Evolutionary conservation across 176 grass and related monocot genomes (phyloP).

Genomic region (Oryza nivara): DNA sequence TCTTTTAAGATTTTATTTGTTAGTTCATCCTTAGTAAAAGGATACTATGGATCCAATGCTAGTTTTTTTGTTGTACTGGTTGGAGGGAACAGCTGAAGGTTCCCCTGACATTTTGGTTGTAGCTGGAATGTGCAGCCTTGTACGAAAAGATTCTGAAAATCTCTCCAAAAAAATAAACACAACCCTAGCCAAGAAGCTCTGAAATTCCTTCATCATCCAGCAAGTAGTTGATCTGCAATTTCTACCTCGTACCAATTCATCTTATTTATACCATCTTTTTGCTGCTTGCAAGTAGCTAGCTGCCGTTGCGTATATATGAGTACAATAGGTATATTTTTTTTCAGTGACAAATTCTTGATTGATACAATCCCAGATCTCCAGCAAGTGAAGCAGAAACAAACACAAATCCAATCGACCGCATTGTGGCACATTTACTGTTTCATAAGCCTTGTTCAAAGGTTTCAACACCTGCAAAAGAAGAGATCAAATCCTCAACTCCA

Average conservation of each 20-base stretch:
- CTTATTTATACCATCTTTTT: slow-evolving; percentile 10
- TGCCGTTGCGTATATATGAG: background rate
- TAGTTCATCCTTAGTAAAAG: background rate
- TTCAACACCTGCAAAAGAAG: slow-evolving; percentile 48
- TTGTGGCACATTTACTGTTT: slow-evolving; percentile 74
- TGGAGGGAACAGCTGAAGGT: slow-evolving; percentile 5
- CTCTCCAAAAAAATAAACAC: slow-evolving; percentile 2
- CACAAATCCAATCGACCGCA: slow-evolving; percentile 76
- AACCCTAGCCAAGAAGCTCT: background rate
- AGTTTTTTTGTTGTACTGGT: background rate
- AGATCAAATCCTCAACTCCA: slow-evolving; percentile 45
- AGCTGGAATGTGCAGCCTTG: slow-evolving; percentile 10
- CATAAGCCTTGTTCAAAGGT: slow-evolving; percentile 51
- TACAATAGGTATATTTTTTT: background rate
- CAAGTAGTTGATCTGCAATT: slow-evolving; percentile 8
- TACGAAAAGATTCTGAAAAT: background rate
- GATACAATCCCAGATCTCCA: slow-evolving; percentile 43
- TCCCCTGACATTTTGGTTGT: background rate
- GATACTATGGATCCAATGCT: background rate
- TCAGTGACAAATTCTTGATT: slow-evolving; percentile 26
- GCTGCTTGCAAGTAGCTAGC: background rate
- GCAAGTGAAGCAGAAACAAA: slow-evolving; percentile 53
- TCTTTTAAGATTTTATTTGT: background rate
- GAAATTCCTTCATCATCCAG: background rate
- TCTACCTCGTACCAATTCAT: background rate